Conservation (phyloP, 164 flowering plant species). For the Taxillus chinensis region DNA sequence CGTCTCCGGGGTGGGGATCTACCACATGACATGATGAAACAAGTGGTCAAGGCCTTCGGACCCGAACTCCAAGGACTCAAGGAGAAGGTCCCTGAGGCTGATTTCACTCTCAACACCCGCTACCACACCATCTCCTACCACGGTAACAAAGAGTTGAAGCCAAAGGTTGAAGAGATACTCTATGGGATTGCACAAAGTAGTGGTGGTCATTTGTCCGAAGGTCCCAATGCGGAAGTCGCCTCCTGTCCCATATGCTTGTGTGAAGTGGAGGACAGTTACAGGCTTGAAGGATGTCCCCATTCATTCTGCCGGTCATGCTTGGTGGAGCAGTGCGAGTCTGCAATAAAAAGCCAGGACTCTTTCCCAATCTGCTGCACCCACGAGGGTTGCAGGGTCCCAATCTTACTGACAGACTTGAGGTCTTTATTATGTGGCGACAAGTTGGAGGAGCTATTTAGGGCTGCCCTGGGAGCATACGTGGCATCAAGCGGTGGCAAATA, state of each 20-base stretch:
- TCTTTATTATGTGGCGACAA: conserved; percentile 44
- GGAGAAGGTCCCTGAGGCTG: conserved; percentile 54
- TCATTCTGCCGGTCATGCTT: conserved; percentile 61
- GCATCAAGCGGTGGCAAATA: conserved; percentile 52
- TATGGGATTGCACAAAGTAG: conserved; percentile 30
- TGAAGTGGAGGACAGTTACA: conserved; percentile 63
- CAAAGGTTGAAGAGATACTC: conserved; percentile 48
- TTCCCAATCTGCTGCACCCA: conserved; percentile 63
- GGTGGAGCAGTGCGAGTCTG: conserved; percentile 78
- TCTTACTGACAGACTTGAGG: conserved; percentile 52
- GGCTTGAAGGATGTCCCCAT: conserved; percentile 67
- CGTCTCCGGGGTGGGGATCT: conserved; percentile 50
- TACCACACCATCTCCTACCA: conserved; percentile 45
- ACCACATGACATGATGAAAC: conserved; percentile 68
- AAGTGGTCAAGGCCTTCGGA: conserved; percentile 64
- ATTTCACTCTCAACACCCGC: conserved; percentile 44
- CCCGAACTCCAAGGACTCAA: conserved; percentile 76
- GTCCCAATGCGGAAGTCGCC: conserved; percentile 18
- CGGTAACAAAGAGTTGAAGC: conserved; percentile 60
- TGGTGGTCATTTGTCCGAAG: conserved; percentile 5
- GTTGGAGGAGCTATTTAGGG: conserved; percentile 74
- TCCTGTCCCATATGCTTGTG: conserved; percentile 81
- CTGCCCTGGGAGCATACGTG: conserved; percentile 68
- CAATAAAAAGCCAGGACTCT: conserved; percentile 50
- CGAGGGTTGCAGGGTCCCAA: conserved; percentile 41